These are phyloP conservation scores for Parathielavia appendiculata DNA, from an alignment of 495 filamentous ascomycete genomes.

Conservation along the genomic window DNA sequence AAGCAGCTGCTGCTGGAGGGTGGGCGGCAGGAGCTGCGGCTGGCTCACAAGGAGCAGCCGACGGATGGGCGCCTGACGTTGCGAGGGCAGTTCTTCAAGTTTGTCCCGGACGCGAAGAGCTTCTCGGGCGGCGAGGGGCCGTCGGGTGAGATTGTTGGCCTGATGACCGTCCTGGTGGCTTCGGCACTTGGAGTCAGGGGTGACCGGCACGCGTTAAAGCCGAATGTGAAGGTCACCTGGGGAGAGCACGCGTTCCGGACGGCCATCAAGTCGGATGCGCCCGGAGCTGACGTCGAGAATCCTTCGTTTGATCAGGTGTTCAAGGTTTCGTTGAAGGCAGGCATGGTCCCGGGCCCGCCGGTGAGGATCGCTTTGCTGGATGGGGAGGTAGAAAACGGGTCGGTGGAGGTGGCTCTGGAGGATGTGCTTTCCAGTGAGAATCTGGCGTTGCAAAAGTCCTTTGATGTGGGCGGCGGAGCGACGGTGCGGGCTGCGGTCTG, in stretches of 20 bases:
- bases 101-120: constrained; percentile 30
- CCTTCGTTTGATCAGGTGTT: constrained; percentile 39
- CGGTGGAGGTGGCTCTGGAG: constrained; percentile 34
- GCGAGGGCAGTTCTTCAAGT: constrained; percentile 31
- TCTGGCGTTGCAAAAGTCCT: constrained; percentile 30
- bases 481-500: constrained; percentile 20
- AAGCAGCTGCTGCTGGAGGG: constrained; percentile 34
- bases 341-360: constrained; percentile 27
- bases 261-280: constrained; percentile 33
- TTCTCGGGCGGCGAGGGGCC: constrained; percentile 23
- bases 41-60: constrained; percentile 32
- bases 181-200: constrained; percentile 33
- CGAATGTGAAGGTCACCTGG: constrained; percentile 39
- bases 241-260: constrained; percentile 35
- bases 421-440: constrained; percentile 32
- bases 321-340: constrained; percentile 31
- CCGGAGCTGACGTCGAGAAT: constrained; percentile 41
- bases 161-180: constrained; percentile 36
- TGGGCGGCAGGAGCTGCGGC: constrained; percentile 32
- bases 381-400: constrained; percentile 28
- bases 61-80: constrained; percentile 32
- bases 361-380: constrained; percentile 37
- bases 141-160: constrained; percentile 26
- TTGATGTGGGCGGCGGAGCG: constrained; percentile 34
- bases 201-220: constrained; percentile 33